Evolutionary conservation across 192 early-diverging fungal genomes (phyloP), one percentile per base, ranked within the genome.

Genomic region (Backusella mclennaniae): DNA sequence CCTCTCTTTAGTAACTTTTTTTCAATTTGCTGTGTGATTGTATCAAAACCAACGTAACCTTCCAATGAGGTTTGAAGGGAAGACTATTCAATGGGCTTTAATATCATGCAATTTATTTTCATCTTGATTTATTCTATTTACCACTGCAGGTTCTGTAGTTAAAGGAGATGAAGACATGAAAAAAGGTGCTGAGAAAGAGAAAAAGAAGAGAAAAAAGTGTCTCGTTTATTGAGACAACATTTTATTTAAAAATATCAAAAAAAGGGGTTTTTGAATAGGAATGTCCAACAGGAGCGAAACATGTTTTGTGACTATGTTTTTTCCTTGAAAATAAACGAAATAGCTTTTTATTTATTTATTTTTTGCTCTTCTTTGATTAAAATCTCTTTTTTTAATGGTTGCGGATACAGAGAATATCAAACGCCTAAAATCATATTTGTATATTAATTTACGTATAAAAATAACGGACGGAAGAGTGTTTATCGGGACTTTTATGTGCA

Each of bases 1-100:
- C 96, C 96, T 59, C 96, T 92, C 88, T 98, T 97, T 38, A 98
- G 84, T 76, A 97, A 87, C 90, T 98, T 99, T 87, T 93, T 94
- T 82, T 98, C 95, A 85, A 98, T 97, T 90, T 99, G 97, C 76
- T 90, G 86, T 73, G 96, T 95, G 86, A 99, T 95, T 72, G 92
- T 93, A 87, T 98, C 96, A 84, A 98, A 99, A 33, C 97, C 97
- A 79, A 99, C 97, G 83, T 99, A 98, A 80, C 91, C 89, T 79
- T 96, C 92, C 70, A 94, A 87, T 52, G 83, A 77, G 79, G 85
- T 84, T 90, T 92, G 66, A 67, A 71, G 39, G 17, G 70, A 71
- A 31, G 44, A 44, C 70, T 71, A 49, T 26, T 33, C n/a, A 39
- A 31, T 19, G 15, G 12, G 8, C 11, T 33, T 8, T 39, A 41